These are phyloP conservation scores for Gastrolobium bilobum DNA, from an alignment of 306 rosid species.

Conservation along the genomic window DNA sequence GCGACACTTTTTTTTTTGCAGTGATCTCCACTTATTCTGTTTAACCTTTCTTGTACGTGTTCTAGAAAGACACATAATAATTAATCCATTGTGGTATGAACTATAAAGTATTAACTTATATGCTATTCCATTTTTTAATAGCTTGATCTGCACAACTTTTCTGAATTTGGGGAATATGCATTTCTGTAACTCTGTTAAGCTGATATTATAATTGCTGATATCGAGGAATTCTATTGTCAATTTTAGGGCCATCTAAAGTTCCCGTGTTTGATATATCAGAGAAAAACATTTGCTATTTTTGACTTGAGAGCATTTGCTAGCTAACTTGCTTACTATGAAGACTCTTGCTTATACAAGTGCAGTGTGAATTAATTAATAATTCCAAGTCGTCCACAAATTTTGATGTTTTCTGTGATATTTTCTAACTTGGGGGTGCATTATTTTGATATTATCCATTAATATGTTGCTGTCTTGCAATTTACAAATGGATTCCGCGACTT, in stretches of 20 bases:
- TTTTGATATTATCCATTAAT: not conserved
- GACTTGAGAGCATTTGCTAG: not conserved
- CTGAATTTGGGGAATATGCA: not conserved
- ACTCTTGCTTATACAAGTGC: not conserved
- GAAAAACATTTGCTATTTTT: constrained; percentile 1
- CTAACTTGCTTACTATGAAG: not conserved
- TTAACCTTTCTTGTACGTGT: not conserved
- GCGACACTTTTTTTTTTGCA: not conserved
- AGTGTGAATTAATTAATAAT: not conserved
- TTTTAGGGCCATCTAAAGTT: not conserved
- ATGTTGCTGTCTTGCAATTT: constrained; percentile 18
- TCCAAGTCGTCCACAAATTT: not conserved
- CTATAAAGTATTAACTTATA: not conserved
- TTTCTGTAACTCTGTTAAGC: constrained; percentile 27
- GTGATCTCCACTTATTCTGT: not conserved
- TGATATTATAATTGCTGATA: not conserved
- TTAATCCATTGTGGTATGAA: not conserved
- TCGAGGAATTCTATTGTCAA: not conserved
- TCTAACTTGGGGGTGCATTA: not conserved
- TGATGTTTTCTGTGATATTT: constrained; percentile 6
- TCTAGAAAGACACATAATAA: not conserved
- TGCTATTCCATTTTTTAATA: constrained; percentile 6
- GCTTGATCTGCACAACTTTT: not conserved
- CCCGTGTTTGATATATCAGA: not conserved
- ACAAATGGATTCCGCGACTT: not conserved